A percentile compares a stretch with the other conserved stretches of the same genome.
Evolutionary conservation across 257 asterid genomes (phyloP).

Genomic region (Solanum gandarillasii): DNA sequence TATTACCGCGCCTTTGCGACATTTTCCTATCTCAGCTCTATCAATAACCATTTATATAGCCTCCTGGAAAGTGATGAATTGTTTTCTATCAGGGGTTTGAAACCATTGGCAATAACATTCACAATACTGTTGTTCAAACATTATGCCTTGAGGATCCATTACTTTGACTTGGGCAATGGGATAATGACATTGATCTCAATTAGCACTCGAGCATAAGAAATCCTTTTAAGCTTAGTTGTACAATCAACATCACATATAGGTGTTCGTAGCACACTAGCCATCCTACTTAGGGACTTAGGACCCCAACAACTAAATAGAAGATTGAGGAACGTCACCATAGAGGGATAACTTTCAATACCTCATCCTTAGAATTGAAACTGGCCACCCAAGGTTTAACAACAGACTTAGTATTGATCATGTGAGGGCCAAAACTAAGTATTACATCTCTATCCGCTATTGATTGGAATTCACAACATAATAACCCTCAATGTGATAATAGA

Average conservation of each 20-base stretch:
- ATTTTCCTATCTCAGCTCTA: background rate
- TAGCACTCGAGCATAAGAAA: background rate
- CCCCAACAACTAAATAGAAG: background rate
- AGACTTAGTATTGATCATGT: background rate
- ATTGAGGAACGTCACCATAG: background rate
- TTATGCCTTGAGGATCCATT: background rate
- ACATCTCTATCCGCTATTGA: too few species aligned
- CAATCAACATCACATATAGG: background rate
- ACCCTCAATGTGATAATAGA: background rate
- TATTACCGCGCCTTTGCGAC: background rate
- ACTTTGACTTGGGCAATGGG: background rate
- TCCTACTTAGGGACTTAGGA: background rate
- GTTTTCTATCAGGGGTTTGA: background rate
- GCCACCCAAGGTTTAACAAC: background rate
- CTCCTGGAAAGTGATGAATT: background rate
- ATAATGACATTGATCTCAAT: background rate
- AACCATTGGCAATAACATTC: background rate
- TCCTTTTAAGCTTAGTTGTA: background rate
- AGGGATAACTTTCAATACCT: background rate
- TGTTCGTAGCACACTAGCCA: background rate
- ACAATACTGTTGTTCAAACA: background rate
- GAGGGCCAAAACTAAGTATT: background rate
- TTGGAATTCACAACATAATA: background rate
- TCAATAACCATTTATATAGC: background rate
- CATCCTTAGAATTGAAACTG: background rate